Base-by-base conservation (phyloP, 176 grass and related monocot genomes). In the Chrysopogon serrulatus region DNA sequence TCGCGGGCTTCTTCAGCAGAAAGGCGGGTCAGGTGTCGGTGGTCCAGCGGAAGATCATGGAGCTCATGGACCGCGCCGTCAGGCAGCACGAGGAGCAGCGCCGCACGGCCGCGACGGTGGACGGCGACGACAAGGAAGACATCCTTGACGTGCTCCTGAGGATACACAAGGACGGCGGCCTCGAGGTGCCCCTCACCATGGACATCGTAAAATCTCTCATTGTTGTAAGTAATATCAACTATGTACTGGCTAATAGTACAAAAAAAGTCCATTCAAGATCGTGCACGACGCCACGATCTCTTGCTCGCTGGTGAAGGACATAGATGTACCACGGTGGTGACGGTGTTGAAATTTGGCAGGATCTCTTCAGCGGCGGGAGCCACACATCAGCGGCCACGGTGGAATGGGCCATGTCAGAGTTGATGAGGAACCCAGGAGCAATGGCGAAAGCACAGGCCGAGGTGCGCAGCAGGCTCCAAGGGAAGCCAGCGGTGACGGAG, bases 11-110 rank as follows among this genome's bases (percentile, higher is more conserved):
- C 33, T 13, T 86, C 35, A 73, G 84, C 62, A 33, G 75, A 0
- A 68, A 34, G 18, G 35, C n/a, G 3, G 33, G 32, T 13, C 39
- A 45, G 84, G 34, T 73, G 8, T n/a, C 56, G 27, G 79, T 8
- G 41, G 12, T 60, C 42, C 69, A 73, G 1, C 14, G 21, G 2
- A 73, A 79, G 45, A 41, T 40, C 8, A 74, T 82, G 13, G 73
- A 49, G 39, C 69, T 90, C 2, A 44, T 83, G 19, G 84, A 90
- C 32, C 33, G 59, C 63, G 67, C 59, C 5, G 61, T 90, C 19
- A 65, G 35, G 45, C 62, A 86, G 78, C 84, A 83, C 9, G 47
- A 72, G 43, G 32, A 79, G 33, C 72, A 64, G 18, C 65, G 71
- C 9, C 66, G 59, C 35, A 37, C 4, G 23, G 17, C 21, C 36